phyloP scores from a whole-genome alignment of 345 rosid genomes.

The Citropsis articulata region DNA sequence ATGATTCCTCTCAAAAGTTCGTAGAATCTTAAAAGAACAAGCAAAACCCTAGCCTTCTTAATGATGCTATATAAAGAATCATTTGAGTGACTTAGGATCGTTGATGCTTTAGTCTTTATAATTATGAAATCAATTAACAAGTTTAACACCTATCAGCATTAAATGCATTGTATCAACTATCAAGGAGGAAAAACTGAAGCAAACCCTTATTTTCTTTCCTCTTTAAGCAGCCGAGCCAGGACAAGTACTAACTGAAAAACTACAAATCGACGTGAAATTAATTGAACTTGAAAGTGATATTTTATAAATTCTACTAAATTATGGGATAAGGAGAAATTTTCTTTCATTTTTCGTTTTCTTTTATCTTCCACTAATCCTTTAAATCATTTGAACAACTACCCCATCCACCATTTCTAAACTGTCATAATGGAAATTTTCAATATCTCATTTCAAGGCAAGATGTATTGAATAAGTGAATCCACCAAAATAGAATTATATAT shows the following conservation, averaged over 20 bases:
- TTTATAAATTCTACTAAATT: background rate
- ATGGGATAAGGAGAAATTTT: background rate
- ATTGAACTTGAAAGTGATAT: background rate
- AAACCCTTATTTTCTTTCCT: background rate
- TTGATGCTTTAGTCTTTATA: background rate
- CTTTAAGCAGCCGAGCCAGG: too few species aligned
- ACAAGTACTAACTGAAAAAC: too few species aligned
- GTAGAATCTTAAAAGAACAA: background rate
- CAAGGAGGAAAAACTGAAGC: background rate
- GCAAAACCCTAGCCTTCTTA: background rate
- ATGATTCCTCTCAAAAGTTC: background rate
- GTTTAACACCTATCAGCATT: background rate
- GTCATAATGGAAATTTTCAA: background rate
- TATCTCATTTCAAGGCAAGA: conserved; percentile 11
- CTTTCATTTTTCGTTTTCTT: background rate
- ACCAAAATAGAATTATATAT: background rate
- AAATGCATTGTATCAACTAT: background rate
- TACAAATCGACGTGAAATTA: background rate
- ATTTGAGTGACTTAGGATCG: background rate
- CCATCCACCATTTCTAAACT: background rate
- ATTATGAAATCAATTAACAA: background rate
- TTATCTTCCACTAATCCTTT: background rate
- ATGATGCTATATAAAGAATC: background rate
- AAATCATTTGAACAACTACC: conserved; percentile 8
- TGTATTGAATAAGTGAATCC: background rate